Evolutionary conservation across 139 green algal genomes (phyloP), one percentile per base, ranked within the genome.

Genomic region (Micractinium sp.): DNA sequence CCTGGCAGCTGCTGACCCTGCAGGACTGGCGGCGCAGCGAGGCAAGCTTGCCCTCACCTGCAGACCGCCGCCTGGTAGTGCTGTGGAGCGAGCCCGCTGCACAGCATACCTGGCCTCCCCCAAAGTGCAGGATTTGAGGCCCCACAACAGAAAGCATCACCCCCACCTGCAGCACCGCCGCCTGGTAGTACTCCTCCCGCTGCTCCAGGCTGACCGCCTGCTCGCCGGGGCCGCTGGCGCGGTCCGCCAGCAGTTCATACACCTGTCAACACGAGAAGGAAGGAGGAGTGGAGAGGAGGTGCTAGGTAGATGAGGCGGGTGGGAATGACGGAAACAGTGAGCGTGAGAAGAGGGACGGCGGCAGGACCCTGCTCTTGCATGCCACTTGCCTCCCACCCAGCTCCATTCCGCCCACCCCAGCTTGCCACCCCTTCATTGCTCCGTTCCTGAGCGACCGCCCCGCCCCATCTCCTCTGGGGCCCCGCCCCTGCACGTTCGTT

Each of bases 111-210:
- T 73, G 14, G 29, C 71, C n/a, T 5, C 71, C 71, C 27, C 27
- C 25, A 38, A 3, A 38, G 1, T 35, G 66, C 22, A 73, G 22
- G 14, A 14, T 29, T 73, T 27, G 23, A n/a, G n/a, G n/a, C n/a
- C 73, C 36, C 76, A 19, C 13, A 1, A 7, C 38, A 27, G 36
- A n/a, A n/a, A n/a, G n/a, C n/a, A n/a, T n/a, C 38, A 12, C 41
- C 36, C 35, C n/a, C 73, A 93, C 93, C 94, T 96, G 92, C 87
- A 97, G 92, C 81, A 97, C 92, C 3, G 95, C 94, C 22, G 82
- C 73, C 78, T 96, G 92, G 56, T 95, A 89, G 36, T 86, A 25
- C 60, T 92, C 76, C 80, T 95, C 85, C 2, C 96, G 93, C 69
- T 95, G 75, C 27, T 92, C 89, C 85, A 98, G 88, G 27, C 85